Evolutionary conservation across 2,329 filamentous ascomycete genomes (phyloP).

Genomic region (Cryphonectria parasitica): DNA sequence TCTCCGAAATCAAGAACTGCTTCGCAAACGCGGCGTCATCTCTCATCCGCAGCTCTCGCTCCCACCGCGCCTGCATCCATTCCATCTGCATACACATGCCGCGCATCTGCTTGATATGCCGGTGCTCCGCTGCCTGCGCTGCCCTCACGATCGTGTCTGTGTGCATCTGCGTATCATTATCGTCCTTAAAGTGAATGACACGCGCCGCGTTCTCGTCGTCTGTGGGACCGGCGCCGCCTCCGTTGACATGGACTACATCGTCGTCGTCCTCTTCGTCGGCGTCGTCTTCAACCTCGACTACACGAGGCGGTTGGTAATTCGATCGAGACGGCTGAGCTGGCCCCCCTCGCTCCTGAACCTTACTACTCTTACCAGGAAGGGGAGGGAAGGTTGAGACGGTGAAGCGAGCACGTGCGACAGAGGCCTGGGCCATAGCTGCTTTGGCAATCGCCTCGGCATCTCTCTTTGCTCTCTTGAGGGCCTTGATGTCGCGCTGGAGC

Average conservation of each 20-base stretch:
- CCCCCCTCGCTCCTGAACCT: conserved; percentile 22
- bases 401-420: conserved; percentile 27
- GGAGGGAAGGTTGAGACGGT: conserved; percentile 24
- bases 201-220: conserved; percentile 28
- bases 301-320: conserved; percentile 30
- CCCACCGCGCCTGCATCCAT: conserved; percentile 82
- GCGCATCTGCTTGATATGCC: conserved; percentile 75
- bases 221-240: conserved; percentile 1
- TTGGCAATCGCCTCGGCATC: conserved; percentile 39
- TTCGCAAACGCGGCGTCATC: conserved; percentile 85
- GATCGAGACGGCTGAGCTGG: background rate
- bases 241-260: conserved; percentile 11
- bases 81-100: conserved; percentile 88
- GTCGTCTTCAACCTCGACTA: conserved; percentile 35
- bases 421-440: conserved; percentile 34
- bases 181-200: conserved; percentile 31
- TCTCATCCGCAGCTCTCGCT: conserved; percentile 79
- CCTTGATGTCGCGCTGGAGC: conserved; percentile 55
- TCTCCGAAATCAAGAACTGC: conserved; percentile 76
- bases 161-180: conserved; percentile 50
- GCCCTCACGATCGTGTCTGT: conserved; percentile 63
- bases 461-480: conserved; percentile 46
- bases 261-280: conserved; percentile 33
- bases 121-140: conserved; percentile 65
- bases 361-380: conserved; percentile 6